phyloP scores from a whole-genome alignment of 345 rosid species.

The Euphorbia peplus region DNA sequence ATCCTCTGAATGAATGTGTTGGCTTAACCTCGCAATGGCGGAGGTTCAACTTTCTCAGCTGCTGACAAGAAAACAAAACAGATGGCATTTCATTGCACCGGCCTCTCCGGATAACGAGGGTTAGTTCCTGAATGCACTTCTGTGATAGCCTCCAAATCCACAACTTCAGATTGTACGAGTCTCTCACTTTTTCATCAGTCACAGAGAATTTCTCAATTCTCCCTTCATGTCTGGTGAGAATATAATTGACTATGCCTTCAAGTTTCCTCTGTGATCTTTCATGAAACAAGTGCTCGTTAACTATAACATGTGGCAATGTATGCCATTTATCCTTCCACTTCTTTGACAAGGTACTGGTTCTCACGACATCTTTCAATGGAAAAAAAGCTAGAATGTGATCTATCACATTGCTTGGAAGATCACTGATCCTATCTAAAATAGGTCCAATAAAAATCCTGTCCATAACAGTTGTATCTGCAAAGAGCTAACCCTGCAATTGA shows the following conservation, averaged over 20 bases:
- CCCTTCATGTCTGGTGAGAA: slow-evolving; percentile 12
- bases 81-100: not conserved
- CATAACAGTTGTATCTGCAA: not conserved
- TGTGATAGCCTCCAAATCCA: slow-evolving; percentile 4
- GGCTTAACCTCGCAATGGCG: not conserved
- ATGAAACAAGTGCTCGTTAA: slow-evolving; percentile 1
- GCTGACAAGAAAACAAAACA: slow-evolving; percentile 8
- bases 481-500: slow-evolving; percentile 2
- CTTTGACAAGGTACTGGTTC: slow-evolving; percentile 13
- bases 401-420: slow-evolving; percentile 12
- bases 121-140: slow-evolving; percentile 6
- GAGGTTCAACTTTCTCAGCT: slow-evolving; percentile 11
- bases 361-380: slow-evolving; percentile 12
- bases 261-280: not conserved
- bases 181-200: not conserved
- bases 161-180: not conserved
- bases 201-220: slow-evolving; percentile 9
- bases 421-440: slow-evolving; percentile 11
- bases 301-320: slow-evolving; percentile 7
- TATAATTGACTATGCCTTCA: slow-evolving; percentile 12
- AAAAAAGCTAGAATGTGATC: slow-evolving; percentile 5
- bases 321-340: slow-evolving; percentile 13
- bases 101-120: not conserved
- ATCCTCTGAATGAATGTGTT: slow-evolving; percentile 6
- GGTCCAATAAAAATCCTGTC: not conserved